These are phyloP conservation scores for Helenozyma rhizophorensis DNA, from an alignment of 805 yeast species.

Conservation along the genomic window DNA sequence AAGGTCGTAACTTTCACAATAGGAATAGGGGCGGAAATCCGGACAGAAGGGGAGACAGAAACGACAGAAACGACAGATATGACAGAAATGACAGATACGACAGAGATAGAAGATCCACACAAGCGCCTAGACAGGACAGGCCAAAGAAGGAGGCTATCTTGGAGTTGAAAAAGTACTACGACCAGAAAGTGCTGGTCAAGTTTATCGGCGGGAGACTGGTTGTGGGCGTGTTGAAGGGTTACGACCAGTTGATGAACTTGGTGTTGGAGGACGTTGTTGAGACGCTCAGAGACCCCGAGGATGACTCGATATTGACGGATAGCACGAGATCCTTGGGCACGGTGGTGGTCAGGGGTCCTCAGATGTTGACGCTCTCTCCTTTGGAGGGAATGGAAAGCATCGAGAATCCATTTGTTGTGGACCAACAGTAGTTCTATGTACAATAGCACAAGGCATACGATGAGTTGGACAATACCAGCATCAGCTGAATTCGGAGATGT, in stretches of 20 bases:
- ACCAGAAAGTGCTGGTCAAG: conserved; percentile 67
- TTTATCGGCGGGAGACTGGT: conserved; percentile 84
- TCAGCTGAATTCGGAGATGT: too few species aligned
- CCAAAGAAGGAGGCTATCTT: conserved; percentile 91
- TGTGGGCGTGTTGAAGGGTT: conserved; percentile 79
- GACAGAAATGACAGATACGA: conserved; percentile 10
- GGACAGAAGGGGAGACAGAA: conserved; percentile 2
- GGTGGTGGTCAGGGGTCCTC: conserved; percentile 84
- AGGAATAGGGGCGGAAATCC: conserved; percentile 5
- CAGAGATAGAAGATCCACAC: conserved; percentile 3
- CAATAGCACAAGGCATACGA: too few species aligned
- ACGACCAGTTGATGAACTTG: conserved; percentile 74
- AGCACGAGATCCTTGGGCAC: conserved; percentile 56
- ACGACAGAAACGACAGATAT: conserved; percentile 8
- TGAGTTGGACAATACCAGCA: too few species aligned
- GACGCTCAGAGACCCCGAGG: conserved; percentile 62
- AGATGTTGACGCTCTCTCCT: conserved; percentile 69
- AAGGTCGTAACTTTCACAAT: conserved; percentile 7
- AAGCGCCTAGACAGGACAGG: conserved; percentile 40
- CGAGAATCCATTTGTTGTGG: conserved; percentile 57
- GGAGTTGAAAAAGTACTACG: conserved; percentile 73
- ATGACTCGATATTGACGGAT: conserved; percentile 48
- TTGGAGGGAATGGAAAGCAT: conserved; percentile 66
- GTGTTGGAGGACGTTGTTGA: conserved; percentile 73
- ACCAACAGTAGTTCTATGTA: conserved; percentile 1